Base-by-base conservation (phyloP, 495 filamentous ascomycete species). In the Chaetomidium leptoderma region DNA sequence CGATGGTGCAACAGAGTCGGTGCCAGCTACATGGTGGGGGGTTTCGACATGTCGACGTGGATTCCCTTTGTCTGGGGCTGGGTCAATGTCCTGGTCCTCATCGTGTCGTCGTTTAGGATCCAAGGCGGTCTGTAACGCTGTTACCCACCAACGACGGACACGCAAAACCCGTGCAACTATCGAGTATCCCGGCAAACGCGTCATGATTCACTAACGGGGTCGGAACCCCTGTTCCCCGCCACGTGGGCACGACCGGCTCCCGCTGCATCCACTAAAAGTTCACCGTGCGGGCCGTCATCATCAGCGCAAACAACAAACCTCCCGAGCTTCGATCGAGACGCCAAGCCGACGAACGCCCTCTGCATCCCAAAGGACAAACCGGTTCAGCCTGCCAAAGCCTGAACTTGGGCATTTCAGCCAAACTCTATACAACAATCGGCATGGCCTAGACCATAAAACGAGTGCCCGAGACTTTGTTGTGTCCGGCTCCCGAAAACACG, bases 31-130 rank as follows among this genome's bases (percentile, higher is more conserved):
- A 83, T 88, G 61, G 83, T 90, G 16, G 93, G 91, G 30, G 89
- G 85, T 71, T 96, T 95, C 66, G 74, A 83, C 60, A 96, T 97
- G 92, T 95, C 91, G 51, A 97, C 93, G 2, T 98, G 95, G 93
- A 87, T 96, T 39, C 93, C 93, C 14, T 90, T 96, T 65, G 80
- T 95, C 49, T 98, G 93, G 93, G 87, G 86, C n/a, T 78, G 88
- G 62, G 86, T 96, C 68, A 96, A 92, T 65, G 83, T 95, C 2
- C 70, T 97, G 53, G 82, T 96, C n/a, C 70, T 98, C 40, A 87
- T 97, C 51, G 70, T 97, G 40, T 93, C 92, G 4, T 96, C 92
- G 14, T 98, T 96, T 71, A 89, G 91, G 10, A 92, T 96, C 57
- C 91, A 95, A 64, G 92, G 92, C n/a, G 93, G 91, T 32, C 77